phyloP scores from a whole-genome alignment of 495 filamentous ascomycete species.

The Podospora pseudopauciseta region DNA sequence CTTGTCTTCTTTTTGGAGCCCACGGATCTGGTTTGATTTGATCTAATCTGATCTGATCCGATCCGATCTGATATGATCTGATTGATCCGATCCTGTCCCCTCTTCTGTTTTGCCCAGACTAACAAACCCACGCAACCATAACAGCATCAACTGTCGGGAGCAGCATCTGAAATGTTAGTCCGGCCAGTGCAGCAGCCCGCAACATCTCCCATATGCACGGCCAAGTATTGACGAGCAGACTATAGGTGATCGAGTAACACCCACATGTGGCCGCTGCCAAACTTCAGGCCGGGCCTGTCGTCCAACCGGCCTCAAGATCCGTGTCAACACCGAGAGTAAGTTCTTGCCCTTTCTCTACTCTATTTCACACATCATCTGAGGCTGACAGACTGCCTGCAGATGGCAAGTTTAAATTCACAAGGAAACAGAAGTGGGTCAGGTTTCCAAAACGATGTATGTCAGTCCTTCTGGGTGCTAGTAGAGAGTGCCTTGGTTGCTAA shows the following conservation, averaged over 20 bases:
- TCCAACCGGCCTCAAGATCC: conserved; percentile 31
- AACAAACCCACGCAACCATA: not conserved
- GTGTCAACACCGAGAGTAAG: conserved; percentile 23
- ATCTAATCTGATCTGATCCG: not conserved
- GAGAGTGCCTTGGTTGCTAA: not conserved
- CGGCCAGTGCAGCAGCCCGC: not conserved
- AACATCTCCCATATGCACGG: not conserved
- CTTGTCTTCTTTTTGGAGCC: not conserved
- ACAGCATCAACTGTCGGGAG: conserved; percentile 44
- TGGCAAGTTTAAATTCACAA: conserved; percentile 25
- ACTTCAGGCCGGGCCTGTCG: conserved; percentile 23
- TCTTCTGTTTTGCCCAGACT: not conserved
- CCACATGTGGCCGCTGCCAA: conserved; percentile 40
- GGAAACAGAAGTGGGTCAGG: conserved; percentile 35
- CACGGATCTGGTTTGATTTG: not conserved
- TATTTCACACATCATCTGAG: not conserved
- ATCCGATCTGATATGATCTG: not conserved
- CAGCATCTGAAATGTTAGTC: conserved; percentile 45
- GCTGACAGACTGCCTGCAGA: not conserved
- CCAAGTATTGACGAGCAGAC: not conserved
- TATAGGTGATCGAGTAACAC: conserved; percentile 43
- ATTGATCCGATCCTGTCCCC: not conserved
- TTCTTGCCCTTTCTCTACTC: not conserved
- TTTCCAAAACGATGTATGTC: conserved; percentile 28
- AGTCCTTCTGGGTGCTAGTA: not conserved